Conservation (phyloP, 2,329 filamentous ascomycete species). For the Plectosphaerella cucumerina region DNA sequence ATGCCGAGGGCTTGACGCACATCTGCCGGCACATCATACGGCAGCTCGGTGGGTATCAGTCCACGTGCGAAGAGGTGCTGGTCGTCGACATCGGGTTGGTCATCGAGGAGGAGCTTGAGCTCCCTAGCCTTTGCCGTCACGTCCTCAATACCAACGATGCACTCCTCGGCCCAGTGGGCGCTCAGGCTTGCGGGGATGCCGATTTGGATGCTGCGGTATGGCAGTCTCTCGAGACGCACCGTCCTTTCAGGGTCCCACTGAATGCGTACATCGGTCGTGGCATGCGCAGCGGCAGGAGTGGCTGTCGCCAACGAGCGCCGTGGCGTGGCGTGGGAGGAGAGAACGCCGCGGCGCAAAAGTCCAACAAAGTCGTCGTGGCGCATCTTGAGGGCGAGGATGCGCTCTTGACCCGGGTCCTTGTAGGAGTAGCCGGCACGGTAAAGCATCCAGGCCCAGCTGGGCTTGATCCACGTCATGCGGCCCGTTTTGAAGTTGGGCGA, state of each 20-base stretch:
- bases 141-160: constrained; percentile 53
- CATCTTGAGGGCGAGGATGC: constrained; percentile 54
- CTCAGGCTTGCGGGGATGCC: constrained; percentile 47
- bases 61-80: constrained; percentile 31
- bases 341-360: constrained; percentile 34
- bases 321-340: constrained; percentile 22
- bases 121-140: constrained; percentile 48
- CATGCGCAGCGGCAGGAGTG: constrained; percentile 12
- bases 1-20: constrained; percentile 28
- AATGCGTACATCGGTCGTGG: constrained; percentile 41
- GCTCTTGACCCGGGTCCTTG: constrained; percentile 50
- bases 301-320: neutral
- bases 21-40: constrained; percentile 34
- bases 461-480: constrained; percentile 65
- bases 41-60: constrained; percentile 39
- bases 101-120: constrained; percentile 42
- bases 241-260: constrained; percentile 63
- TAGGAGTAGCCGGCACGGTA: constrained; percentile 57
- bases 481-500: constrained; percentile 46
- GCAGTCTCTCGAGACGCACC: constrained; percentile 36
- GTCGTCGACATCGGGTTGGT: constrained; percentile 25
- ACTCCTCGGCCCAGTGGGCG: constrained; percentile 41
- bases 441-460: constrained; percentile 61
- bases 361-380: constrained; percentile 43
- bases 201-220: constrained; percentile 56